Evolutionary conservation across 768 basidiomycete genomes (phyloP), one percentile per base, ranked within the genome.

Genomic region (Hericium rajendrae): DNA sequence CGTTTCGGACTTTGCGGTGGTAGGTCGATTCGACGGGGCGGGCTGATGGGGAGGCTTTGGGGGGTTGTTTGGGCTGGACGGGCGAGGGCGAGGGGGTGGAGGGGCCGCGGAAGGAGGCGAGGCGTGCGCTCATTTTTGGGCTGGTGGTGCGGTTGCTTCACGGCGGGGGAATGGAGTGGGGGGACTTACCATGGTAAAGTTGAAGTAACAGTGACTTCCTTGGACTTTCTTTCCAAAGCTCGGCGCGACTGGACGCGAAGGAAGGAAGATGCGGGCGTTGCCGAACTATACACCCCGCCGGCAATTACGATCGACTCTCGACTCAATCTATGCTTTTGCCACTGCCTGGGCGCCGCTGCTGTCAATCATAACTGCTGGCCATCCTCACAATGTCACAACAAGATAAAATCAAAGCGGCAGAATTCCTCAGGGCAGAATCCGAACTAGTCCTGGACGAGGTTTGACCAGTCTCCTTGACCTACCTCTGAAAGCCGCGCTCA

Each of bases 51-150:
- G 79, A 61, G 12, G 6, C n/a, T 46, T 55, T 62, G 38, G 69
- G 73, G 38, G 70, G 66, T 41, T 69, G 66, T 56, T 70, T 73
- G 54, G 69, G 75, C 61, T 72, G 71, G 10, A 81, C 82, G 13
- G 90, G 89, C 0, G 85, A 83, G 0, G 85, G 66, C 1, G 81
- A 76, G 0, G 90, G 90, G 2, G 86, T 83, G 11, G 90, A 91
- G 1, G 90, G 90, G 6, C 87, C 85, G 60, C 78, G 78, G 70
- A 92, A 91, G 0, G 90, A 92, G 38, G 86, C 81, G 18, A 91
- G 74, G 48, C 90, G 82, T 59, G 69, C 70, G 62, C 73, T 75
- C 79, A 80, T 81, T 28, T 26, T 24, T 16, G 10, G 6, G 32
- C 32, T 32, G 32, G 6, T 32, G 32, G 32, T 32, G 32, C 4